Conservation (phyloP, 2,329 filamentous ascomycete genomes). For the Pseudogymnoascus sp. region DNA sequence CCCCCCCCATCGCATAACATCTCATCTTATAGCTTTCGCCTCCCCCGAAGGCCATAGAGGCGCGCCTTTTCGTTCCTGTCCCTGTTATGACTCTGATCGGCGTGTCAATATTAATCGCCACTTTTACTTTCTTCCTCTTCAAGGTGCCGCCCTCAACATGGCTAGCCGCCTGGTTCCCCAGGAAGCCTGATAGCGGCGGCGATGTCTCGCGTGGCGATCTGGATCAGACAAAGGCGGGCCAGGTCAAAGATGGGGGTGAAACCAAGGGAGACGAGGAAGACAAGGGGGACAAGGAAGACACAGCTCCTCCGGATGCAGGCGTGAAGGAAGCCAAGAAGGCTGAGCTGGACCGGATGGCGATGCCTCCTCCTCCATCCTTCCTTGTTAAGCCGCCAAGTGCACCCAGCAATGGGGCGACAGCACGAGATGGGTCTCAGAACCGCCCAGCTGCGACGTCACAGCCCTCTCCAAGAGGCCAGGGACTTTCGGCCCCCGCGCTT, state of each 20-base stretch:
- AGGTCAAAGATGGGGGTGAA: background rate
- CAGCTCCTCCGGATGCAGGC: background rate
- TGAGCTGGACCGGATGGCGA: slow-evolving; percentile 29
- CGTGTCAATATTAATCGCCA: slow-evolving; percentile 53
- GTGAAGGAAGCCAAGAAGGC: slow-evolving; percentile 17
- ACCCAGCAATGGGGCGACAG: slow-evolving; percentile 21
- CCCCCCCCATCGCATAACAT: background rate
- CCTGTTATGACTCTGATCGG: slow-evolving; percentile 46
- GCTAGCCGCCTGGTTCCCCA: slow-evolving; percentile 27
- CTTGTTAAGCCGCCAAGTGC: slow-evolving; percentile 11
- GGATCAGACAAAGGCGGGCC: background rate
- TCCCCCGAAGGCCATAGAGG: background rate
- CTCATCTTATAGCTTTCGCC: background rate
- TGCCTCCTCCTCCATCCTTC: slow-evolving; percentile 31
- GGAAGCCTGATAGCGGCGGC: background rate
- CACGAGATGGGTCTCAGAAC: background rate
- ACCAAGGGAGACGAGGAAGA: background rate
- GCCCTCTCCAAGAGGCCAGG: slow-evolving; percentile 19
- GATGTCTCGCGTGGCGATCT: background rate
- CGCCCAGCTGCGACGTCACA: background rate
- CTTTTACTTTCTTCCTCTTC: slow-evolving; percentile 48
- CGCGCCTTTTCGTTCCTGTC: background rate
- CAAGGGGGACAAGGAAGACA: slow-evolving; percentile 9
- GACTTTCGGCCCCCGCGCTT: slow-evolving; percentile 20
- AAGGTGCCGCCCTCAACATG: slow-evolving; percentile 44